Base-by-base conservation (phyloP, 2,329 filamentous ascomycete genomes). In the Aquanectria penicillioides region DNA sequence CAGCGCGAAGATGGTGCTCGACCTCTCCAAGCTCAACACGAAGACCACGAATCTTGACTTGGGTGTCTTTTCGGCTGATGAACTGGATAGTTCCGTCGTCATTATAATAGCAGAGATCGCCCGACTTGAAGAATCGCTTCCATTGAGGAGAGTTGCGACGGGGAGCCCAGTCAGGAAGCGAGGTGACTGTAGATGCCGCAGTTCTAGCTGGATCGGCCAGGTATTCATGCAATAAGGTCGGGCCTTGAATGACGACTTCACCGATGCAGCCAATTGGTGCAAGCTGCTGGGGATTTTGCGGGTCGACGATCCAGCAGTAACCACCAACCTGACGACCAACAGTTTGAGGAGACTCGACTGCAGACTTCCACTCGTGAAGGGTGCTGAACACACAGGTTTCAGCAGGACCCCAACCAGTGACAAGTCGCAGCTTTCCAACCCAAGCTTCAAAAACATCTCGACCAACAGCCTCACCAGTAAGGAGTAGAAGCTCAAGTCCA, bases 1-100 rank as follows among this genome's bases (percentile, higher is more conserved):
- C 41, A 11, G 41, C 41, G 8, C 41, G 26, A 6, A 46, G 12
- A 13, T 46, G 41, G 23, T 46, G 41, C 12, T 46, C 41, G 12
- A 46, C 26, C 11, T 46, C 41, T 4, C 41, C 41, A 4, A 46
- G 26, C 8, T 46, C 41, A 2, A 46, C 41, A 43, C 83, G 68
- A 40, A 79, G 84, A 34, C 87, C 86, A n/a, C 78, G 76, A 10
- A 87, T 70, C 63, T 87, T 87, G 34, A 86, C 77, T 66, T 87
- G 84, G 1, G 74, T 75, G 61, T 87, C 84, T 61, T 83, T 46
- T 7, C 41, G 41, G 5, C 41, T 46, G 18, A 46, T 20, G 12
- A 46, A 46, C 12, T 46, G 15, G 11, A 46, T 46, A 8, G 41
- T 46, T 11, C 41, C 41, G 23, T 46, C 41, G 17, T 22, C 4